phyloP scores from a whole-genome alignment of 768 basidiomycete genomes.

The Lactifluus piperatus region DNA sequence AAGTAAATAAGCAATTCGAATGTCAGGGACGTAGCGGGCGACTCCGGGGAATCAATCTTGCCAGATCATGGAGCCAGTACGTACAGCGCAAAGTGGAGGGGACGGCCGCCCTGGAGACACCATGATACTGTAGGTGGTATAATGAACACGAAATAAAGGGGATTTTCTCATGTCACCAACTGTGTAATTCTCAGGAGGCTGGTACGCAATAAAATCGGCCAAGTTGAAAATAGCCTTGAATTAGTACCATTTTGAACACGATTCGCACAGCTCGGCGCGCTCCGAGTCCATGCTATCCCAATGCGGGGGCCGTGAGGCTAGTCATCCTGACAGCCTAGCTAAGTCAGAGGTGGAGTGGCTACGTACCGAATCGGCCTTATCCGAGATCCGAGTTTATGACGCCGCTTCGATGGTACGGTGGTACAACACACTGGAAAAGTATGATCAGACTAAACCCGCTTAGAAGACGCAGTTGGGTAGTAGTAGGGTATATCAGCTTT shows the following conservation, averaged over 20 bases:
- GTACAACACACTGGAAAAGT: neutral
- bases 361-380: neutral
- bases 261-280: neutral
- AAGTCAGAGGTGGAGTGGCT: neutral
- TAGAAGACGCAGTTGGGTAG: neutral
- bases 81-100: neutral
- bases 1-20: neutral
- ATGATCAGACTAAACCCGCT: no score
- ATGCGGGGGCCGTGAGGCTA: no score
- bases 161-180: neutral
- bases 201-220: neutral
- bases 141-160: neutral
- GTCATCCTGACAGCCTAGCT: no score
- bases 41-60: neutral
- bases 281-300: neutral
- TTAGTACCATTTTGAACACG: neutral
- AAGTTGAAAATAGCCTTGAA: neutral
- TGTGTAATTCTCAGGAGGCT: neutral
- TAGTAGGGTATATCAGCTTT: neutral
- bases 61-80: neutral
- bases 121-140: no score
- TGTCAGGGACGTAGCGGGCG: no score
- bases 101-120: neutral
- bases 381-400: no score
- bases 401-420: no score